phyloP scores from a whole-genome alignment of 148 eudicot species.

The Persicaria maculosa region DNA sequence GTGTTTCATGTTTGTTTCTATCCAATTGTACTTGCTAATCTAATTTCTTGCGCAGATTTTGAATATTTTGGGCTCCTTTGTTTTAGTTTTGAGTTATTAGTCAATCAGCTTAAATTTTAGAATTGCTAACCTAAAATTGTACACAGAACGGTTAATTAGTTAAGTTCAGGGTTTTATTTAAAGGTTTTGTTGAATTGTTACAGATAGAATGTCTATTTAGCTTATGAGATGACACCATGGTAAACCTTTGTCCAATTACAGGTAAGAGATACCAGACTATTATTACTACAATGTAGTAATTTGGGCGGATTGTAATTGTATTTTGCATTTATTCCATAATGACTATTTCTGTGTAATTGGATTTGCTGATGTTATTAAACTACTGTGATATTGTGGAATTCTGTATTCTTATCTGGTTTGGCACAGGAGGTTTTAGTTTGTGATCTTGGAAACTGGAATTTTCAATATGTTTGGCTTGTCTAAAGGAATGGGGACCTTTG shows the following conservation, averaged over 20 bases:
- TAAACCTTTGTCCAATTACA: not conserved
- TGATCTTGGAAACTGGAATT: too few species aligned
- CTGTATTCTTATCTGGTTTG: not conserved
- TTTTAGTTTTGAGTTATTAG: not conserved
- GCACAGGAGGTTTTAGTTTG: too few species aligned
- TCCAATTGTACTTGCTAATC: not conserved
- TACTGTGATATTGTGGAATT: not conserved
- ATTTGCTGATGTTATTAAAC: not conserved
- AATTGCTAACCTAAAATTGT: not conserved
- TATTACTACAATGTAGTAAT: not conserved
- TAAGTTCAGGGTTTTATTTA: not conserved
- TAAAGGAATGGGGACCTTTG: not conserved
- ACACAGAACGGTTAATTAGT: not conserved
- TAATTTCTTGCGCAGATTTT: not conserved
- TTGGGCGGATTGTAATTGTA: not conserved
- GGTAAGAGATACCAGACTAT: not conserved
- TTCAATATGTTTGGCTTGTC: not conserved
- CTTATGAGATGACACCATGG: not conserved
- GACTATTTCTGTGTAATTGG: not conserved
- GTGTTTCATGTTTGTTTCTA: slow-evolving; percentile 14
- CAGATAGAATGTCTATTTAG: not conserved
- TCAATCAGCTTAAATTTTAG: not conserved
- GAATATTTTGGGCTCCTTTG: not conserved
- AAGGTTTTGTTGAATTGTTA: not conserved
- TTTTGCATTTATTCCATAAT: not conserved